Evolutionary conservation across 2,329 filamentous ascomycete genomes (phyloP).

Genomic region (Exophiala bonariae): DNA sequence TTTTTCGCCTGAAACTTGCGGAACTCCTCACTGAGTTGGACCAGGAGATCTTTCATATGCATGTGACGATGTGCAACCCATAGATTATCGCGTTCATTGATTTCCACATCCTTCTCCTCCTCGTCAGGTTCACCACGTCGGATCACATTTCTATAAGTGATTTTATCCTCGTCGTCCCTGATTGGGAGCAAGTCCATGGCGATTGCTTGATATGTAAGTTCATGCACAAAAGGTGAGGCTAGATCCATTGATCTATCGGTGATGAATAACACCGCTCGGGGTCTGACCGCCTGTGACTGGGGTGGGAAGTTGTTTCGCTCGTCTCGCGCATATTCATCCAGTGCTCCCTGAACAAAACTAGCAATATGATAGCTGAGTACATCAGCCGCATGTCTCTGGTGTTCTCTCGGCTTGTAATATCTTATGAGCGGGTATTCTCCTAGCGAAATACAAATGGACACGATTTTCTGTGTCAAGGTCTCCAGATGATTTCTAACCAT

Average conservation of each 20-base stretch:
- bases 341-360: constrained; percentile 84
- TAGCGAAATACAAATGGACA: constrained; percentile 84
- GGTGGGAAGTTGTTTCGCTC: constrained; percentile 78
- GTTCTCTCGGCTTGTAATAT: constrained; percentile 74
- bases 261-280: constrained; percentile 79
- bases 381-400: constrained; percentile 78
- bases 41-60: constrained; percentile 98
- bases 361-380: constrained; percentile 87
- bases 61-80: constrained; percentile 93
- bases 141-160: constrained; percentile 77
- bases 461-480: constrained; percentile 82
- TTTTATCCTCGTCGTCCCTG: constrained; percentile 78
- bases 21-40: constrained; percentile 89
- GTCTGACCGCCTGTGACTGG: constrained; percentile 64
- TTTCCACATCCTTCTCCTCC: constrained; percentile 86
- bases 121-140: constrained; percentile 71
- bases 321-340: constrained; percentile 84
- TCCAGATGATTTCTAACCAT: constrained; percentile 82
- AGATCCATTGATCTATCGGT: constrained; percentile 93
- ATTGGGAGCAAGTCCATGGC: constrained; percentile 89
- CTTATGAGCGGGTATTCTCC: constrained; percentile 92
- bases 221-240: constrained; percentile 82
- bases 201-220: constrained; percentile 99
- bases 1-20: constrained; percentile 88
- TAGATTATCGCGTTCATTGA: constrained; percentile 85